Evolutionary conservation across 202 grass and related monocot genomes (phyloP).

Genomic region (Saccharum hybrid): DNA sequence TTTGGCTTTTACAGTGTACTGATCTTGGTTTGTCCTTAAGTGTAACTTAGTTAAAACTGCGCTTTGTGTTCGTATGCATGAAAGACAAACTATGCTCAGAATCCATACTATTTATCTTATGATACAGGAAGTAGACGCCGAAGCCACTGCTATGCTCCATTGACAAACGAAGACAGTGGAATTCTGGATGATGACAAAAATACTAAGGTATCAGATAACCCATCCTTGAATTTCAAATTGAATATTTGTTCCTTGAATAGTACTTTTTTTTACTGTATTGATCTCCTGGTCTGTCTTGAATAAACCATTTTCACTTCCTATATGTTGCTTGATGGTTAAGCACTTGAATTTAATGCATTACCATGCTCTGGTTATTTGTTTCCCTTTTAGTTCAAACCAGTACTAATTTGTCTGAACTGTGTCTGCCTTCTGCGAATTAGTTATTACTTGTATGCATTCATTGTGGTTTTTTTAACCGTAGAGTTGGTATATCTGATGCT

Average conservation of each 20-base stretch:
- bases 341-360: constrained; percentile 26
- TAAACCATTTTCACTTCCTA: not conserved
- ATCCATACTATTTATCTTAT: constrained; percentile 2
- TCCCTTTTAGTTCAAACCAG: not conserved
- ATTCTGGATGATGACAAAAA: constrained; percentile 38
- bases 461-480: not conserved
- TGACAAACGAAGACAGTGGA: constrained; percentile 46
- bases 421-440: not conserved
- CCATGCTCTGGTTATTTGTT: not conserved
- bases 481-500: not conserved
- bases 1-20: constrained; percentile 4
- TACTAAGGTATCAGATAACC: constrained; percentile 10
- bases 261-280: not conserved
- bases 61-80: constrained; percentile 12
- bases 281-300: not conserved
- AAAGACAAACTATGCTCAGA: not conserved
- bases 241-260: not conserved
- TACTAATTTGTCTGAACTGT: not conserved
- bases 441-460: not conserved
- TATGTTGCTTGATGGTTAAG: not conserved
- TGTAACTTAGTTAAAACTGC: not conserved
- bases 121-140: constrained; percentile 52
- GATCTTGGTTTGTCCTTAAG: constrained; percentile 5
- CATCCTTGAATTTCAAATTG: not conserved
- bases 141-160: constrained; percentile 49